A percentile compares a stretch with the other conserved stretches of the same genome.
These are phyloP conservation scores for Physaria fendleri DNA, from an alignment of 345 rosid species.

Conservation along the genomic window DNA sequence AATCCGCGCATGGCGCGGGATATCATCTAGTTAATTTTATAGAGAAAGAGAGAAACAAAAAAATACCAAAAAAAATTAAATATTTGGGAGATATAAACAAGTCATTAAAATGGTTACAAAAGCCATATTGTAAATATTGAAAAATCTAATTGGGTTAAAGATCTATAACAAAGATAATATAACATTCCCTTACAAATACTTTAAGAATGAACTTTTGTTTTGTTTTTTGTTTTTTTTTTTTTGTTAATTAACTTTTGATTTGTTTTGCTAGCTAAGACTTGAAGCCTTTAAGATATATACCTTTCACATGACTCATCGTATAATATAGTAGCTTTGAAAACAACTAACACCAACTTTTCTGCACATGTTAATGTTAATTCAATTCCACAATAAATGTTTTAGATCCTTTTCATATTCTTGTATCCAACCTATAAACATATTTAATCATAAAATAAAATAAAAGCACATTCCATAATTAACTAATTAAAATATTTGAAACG, in stretches of 20 bases:
- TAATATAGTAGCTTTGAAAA: conserved; percentile 8
- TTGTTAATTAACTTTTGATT: too few species aligned
- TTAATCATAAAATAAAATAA: neutral
- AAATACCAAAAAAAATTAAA: too few species aligned
- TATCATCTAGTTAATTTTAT: too few species aligned
- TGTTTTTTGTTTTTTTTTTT: too few species aligned
- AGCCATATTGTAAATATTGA: too few species aligned
- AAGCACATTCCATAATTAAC: neutral
- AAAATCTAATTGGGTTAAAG: too few species aligned
- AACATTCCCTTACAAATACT: neutral
- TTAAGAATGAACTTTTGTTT: neutral
- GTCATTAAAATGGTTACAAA: too few species aligned
- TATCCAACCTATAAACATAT: neutral
- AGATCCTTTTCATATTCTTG: neutral
- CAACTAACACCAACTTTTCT: conserved; percentile 26
- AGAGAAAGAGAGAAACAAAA: too few species aligned
- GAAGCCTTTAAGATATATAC: conserved; percentile 27
- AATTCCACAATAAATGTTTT: neutral
- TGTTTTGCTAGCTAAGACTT: conserved; percentile 26
- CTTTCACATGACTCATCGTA: conserved; percentile 26
- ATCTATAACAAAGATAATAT: neutral
- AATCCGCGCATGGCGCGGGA: too few species aligned
- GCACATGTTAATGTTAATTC: conserved; percentile 24
- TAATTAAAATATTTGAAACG: neutral
- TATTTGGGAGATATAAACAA: too few species aligned